Conservation (phyloP, 1,284 basidiomycete species). For the Marasmius oreades region DNA sequence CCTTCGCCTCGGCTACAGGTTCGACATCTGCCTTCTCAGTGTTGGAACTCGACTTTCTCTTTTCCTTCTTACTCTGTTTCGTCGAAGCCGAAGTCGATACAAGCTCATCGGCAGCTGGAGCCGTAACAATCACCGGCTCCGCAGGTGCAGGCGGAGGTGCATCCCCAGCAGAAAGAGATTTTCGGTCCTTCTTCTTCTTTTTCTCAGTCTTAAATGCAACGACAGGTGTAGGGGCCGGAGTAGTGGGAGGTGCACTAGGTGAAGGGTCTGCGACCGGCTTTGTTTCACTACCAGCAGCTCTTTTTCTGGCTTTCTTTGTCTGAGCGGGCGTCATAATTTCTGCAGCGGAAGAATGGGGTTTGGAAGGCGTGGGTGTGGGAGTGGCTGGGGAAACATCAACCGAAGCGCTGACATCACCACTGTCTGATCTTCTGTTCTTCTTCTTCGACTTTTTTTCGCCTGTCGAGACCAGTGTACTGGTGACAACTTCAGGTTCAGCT, state of each 20-base stretch:
- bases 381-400: not conserved
- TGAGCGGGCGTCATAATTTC: not conserved
- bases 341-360: not conserved
- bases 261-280: not conserved
- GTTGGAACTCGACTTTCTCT: conserved; percentile 4
- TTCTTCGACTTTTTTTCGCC: not conserved
- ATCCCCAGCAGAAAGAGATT: not conserved
- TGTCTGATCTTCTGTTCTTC: conserved; percentile 5
- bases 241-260: not conserved
- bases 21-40: not conserved
- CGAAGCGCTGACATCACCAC: not conserved
- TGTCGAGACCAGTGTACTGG: not conserved
- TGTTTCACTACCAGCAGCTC: not conserved
- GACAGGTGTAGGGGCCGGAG: not conserved
- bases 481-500: conserved; percentile 9
- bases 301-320: conserved; percentile 8
- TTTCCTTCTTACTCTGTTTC: conserved; percentile 10
- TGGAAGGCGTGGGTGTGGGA: not conserved
- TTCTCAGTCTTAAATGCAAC: not conserved
- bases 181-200: not conserved
- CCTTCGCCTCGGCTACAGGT: not conserved
- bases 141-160: not conserved
- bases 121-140: not conserved
- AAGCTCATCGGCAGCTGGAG: not conserved
- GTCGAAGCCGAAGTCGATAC: not conserved